A percentile compares a stretch with the other conserved stretches of the same genome.
Conservation (phyloP, 805 yeast species). For the Priceomyces melissophilus region DNA sequence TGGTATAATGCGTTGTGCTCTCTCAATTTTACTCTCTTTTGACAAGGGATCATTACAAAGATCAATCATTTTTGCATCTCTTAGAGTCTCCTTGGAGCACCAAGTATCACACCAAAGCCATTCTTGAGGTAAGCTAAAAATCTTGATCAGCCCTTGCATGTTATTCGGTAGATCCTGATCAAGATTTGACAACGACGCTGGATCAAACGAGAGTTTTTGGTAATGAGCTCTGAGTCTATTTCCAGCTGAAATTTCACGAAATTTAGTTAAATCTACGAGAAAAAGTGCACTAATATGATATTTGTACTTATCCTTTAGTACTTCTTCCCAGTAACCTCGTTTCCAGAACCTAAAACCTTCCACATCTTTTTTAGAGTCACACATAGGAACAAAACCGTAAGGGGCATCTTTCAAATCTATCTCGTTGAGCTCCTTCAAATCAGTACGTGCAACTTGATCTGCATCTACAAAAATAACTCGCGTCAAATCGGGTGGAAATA, state of each 20-base stretch:
- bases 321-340: slow-evolving; percentile 80
- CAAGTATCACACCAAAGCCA: slow-evolving; percentile 96
- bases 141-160: slow-evolving; percentile 64
- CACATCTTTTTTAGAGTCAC: slow-evolving; percentile 74
- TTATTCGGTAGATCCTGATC: slow-evolving; percentile 96
- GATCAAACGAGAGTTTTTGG: slow-evolving; percentile 76
- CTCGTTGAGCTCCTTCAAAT: slow-evolving; percentile 63
- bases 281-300: slow-evolving; percentile 85
- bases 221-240: slow-evolving; percentile 80
- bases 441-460: slow-evolving; percentile 77
- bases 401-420: slow-evolving; percentile 76
- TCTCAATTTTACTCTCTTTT: slow-evolving; percentile 70
- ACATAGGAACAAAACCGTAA: slow-evolving; percentile 86
- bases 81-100: slow-evolving; percentile 66
- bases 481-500: slow-evolving; percentile 75
- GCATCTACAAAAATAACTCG: slow-evolving; percentile 84
- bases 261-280: slow-evolving; percentile 69
- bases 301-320: slow-evolving; percentile 53
- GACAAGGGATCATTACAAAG: slow-evolving; percentile 82
- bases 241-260: slow-evolving; percentile 70
- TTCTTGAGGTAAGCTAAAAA: slow-evolving; percentile 70
- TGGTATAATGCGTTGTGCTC: slow-evolving; percentile 72
- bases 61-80: slow-evolving; percentile 73
- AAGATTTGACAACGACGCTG: slow-evolving; percentile 71
- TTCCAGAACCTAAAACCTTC: slow-evolving; percentile 92